Conservation (phyloP, 129 eudicot species). For the Helichrysum umbraculigerum region DNA sequence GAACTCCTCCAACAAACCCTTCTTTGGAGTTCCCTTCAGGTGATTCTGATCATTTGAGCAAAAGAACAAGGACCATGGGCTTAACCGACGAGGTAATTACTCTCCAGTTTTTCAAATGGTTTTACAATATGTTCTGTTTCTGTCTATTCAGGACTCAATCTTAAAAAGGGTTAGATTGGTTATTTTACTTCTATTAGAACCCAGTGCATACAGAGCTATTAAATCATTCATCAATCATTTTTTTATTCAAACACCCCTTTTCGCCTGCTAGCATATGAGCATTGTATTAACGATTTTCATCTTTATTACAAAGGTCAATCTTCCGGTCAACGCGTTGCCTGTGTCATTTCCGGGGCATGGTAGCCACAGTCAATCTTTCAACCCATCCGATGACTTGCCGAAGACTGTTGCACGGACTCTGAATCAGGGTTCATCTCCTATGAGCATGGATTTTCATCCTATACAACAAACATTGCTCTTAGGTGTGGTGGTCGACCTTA, state of each 20-base stretch:
- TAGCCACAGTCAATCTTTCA: conserved; percentile 34
- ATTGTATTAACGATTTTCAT: neutral
- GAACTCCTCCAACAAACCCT: conserved; percentile 71
- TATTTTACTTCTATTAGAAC: too few relatives aligned
- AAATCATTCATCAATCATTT: too few relatives aligned
- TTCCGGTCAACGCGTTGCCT: conserved; percentile 74
- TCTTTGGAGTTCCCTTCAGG: conserved; percentile 78
- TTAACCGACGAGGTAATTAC: conserved; percentile 67
- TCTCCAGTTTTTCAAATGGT: neutral
- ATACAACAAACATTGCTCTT: conserved; percentile 50
- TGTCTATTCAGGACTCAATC: too few relatives aligned
- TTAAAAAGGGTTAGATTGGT: too few relatives aligned
- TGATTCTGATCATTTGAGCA: conserved; percentile 71
- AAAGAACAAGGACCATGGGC: conserved; percentile 74
- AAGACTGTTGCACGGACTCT: conserved; percentile 46
- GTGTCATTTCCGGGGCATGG: conserved; percentile 66
- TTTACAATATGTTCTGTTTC: too few relatives aligned
- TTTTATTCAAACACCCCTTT: too few relatives aligned
- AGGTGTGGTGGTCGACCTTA: conserved; percentile 33
- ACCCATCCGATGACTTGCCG: conserved; percentile 47
- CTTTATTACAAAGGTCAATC: conserved; percentile 54
- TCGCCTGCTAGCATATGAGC: conserved; percentile 6
- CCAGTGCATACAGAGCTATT: too few relatives aligned
- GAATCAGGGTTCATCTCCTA: conserved; percentile 48
- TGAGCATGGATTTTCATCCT: conserved; percentile 76